These are phyloP conservation scores for Didymella sp. DNA, from an alignment of 2,329 filamentous ascomycete species.

Conservation along the genomic window DNA sequence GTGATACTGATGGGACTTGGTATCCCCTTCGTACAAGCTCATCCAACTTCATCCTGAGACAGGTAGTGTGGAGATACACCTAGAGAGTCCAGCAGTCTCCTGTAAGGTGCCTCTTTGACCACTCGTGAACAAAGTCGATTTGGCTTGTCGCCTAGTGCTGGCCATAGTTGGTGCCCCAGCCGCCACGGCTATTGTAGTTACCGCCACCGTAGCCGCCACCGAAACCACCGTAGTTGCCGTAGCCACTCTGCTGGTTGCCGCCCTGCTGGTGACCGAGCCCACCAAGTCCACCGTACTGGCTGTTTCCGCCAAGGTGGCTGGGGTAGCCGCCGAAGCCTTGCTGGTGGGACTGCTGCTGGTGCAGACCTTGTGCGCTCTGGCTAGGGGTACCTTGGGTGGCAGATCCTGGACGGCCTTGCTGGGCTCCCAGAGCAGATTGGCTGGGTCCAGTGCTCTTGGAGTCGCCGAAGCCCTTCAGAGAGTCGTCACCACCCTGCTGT, in stretches of 20 bases:
- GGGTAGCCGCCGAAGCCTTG: conserved; percentile 65
- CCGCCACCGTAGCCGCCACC: conserved; percentile 49
- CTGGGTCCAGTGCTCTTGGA: conserved; percentile 65
- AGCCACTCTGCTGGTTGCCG: conserved; percentile 55
- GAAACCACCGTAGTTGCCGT: conserved; percentile 54
- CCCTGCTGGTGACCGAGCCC: conserved; percentile 59
- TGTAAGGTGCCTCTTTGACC: conserved; percentile 10
- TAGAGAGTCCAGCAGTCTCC: neutral
- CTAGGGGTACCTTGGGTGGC: conserved; percentile 65
- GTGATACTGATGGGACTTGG: conserved; percentile 34
- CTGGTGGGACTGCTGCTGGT: conserved; percentile 64
- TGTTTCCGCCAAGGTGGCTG: conserved; percentile 55
- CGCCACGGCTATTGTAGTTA: conserved; percentile 54
- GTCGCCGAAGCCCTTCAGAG: conserved; percentile 64
- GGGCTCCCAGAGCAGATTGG: conserved; percentile 63
- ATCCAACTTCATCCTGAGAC: conserved; percentile 7
- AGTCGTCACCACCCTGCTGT: conserved; percentile 61
- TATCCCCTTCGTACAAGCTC: conserved; percentile 25
- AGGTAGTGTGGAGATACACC: conserved; percentile 3
- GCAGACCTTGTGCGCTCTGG: conserved; percentile 60
- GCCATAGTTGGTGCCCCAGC: conserved; percentile 59
- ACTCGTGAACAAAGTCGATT: neutral
- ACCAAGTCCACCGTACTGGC: conserved; percentile 61
- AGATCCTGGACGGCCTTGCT: conserved; percentile 68
- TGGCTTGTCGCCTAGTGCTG: conserved; percentile 40